Evolutionary conservation across 176 grass and related monocot genomes (phyloP), one percentile per base, ranked within the genome.

Genomic region (Carex myosuroides): DNA sequence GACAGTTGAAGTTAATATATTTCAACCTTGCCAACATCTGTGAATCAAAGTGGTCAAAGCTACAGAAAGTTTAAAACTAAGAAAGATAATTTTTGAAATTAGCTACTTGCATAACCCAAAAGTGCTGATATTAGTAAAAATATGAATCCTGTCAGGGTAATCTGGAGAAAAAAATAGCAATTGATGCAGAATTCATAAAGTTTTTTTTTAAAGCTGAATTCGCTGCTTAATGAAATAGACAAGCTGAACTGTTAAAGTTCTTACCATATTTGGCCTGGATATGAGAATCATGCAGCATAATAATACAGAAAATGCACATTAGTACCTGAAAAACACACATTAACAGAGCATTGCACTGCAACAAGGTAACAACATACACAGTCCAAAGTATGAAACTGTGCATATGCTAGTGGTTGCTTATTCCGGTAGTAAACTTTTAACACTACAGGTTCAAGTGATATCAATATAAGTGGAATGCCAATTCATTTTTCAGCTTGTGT

Each of bases 91-190:
- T 62, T 62, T 62, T 67, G 22, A 70, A 60, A 21, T 8, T 61
- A 58, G 16, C 39, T 18, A 89, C 90, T 97, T 85, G 94, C 92
- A 92, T 97, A 92, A 70, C 92, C 87, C 86, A 94, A 90, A 75
- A 92, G 39, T 70, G 92, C 85, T 8, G 92, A 97, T 79, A 88
- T 54, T 16, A 81, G 58, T 84, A 94, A 70, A 70, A 85, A 91
- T 67, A 87, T 91, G 77, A 94, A 94, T 63, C 90, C 92, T 55
- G 42, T 94, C 58, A 97, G 88, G n/a, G 92, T 97, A 73, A 97
- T 92, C 94, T 92, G 92, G 79, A 88, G 89, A 79, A 54, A 85
- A 70, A 71, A 57, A 77, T 14, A 65, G 72, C 29, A 17, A 17
- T 90, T 55, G 46, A 84, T 20, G 79, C 20, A 32, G 41, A 91